phyloP scores from a whole-genome alignment of 192 early-diverging fungal genomes.

The Phlyctochytrium planicorne region DNA sequence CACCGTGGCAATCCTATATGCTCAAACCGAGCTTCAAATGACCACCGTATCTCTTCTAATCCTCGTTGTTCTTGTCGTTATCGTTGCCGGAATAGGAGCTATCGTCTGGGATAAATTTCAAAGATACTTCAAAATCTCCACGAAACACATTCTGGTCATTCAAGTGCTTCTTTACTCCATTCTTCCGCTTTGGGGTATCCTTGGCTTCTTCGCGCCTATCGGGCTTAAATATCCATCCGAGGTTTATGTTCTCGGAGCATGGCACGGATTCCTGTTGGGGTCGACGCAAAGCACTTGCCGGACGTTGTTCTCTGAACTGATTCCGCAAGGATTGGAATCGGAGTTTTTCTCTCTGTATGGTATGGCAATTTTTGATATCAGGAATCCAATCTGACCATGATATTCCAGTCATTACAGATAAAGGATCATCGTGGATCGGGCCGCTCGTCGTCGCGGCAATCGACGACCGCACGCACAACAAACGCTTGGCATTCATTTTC shows the following conservation, averaged over 20 bases:
- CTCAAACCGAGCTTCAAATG: conserved; percentile 49
- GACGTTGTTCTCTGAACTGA: conserved; percentile 62
- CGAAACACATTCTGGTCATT: conserved; percentile 13
- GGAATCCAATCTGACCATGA: too few relatives aligned
- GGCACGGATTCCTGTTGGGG: conserved; percentile 64
- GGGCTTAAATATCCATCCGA: conserved; percentile 56
- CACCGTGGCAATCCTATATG: conserved; percentile 52
- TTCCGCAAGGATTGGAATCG: conserved; percentile 61
- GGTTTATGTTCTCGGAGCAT: conserved; percentile 56
- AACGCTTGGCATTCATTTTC: conserved; percentile 59
- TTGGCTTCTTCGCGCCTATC: conserved; percentile 30
- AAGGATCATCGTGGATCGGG: conserved; percentile 65
- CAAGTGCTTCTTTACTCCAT: conserved; percentile 19
- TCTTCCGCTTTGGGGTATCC: conserved; percentile 10
- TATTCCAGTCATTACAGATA: conserved; percentile 52
- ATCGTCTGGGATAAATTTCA: conserved; percentile 12
- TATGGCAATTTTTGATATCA: too few relatives aligned
- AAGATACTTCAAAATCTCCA: background rate
- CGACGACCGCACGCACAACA: conserved; percentile 44
- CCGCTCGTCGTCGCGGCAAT: conserved; percentile 69
- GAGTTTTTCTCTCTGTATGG: conserved; percentile 71
- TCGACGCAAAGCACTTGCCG: conserved; percentile 45
- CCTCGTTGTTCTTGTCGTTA: conserved; percentile 12
- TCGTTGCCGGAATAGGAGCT: conserved; percentile 22
- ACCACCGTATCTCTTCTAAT: conserved; percentile 24